Percentiles rank a stretch among this genome's conserved stretches.
phyloP scores from a whole-genome alignment of 1,139 yeast species.

The Schwanniomyces etchellsii region DNA sequence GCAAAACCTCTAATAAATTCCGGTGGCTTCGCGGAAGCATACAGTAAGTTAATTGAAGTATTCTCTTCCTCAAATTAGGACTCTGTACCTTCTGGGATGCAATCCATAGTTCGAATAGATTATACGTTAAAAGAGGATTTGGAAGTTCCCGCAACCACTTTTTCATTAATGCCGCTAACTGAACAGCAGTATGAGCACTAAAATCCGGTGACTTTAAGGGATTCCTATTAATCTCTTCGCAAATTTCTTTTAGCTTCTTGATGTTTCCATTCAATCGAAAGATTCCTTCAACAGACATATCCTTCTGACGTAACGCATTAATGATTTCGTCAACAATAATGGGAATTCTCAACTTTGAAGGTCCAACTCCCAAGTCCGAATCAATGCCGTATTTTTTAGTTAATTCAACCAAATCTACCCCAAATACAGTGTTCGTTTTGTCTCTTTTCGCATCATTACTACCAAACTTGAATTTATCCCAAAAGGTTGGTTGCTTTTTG shows the following conservation, averaged over 20 bases:
- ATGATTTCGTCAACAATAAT: constrained; percentile 82
- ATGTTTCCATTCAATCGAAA: constrained; percentile 96
- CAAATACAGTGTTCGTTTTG: constrained; percentile 54
- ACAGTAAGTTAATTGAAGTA: constrained; percentile 69
- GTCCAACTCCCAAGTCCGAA: constrained; percentile 84
- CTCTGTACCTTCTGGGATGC: constrained; percentile 59
- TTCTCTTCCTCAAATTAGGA: constrained; percentile 42
- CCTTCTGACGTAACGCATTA: constrained; percentile 80
- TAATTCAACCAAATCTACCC: constrained; percentile 66
- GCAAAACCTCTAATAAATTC: constrained; percentile 79
- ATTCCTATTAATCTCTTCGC: constrained; percentile 67
- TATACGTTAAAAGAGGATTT: constrained; percentile 77
- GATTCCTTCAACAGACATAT: constrained; percentile 95
- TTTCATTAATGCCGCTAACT: constrained; percentile 88
- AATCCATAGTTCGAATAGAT: constrained; percentile 77
- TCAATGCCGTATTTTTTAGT: constrained; percentile 80
- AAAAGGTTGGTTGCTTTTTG: constrained; percentile 56
- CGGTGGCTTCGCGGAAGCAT: constrained; percentile 80
- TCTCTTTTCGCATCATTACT: constrained; percentile 22
- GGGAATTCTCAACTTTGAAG: constrained; percentile 75
- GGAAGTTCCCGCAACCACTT: constrained; percentile 91
- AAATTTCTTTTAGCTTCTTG: constrained; percentile 67
- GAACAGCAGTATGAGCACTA: constrained; percentile 78
- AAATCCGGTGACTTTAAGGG: constrained; percentile 74
- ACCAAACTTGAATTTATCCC: constrained; percentile 62